Percentiles rank a stretch among this genome's conserved stretches.
These are phyloP conservation scores for Suhomyces wounanorum DNA, from an alignment of 1,139 yeast species.

Conservation along the genomic window DNA sequence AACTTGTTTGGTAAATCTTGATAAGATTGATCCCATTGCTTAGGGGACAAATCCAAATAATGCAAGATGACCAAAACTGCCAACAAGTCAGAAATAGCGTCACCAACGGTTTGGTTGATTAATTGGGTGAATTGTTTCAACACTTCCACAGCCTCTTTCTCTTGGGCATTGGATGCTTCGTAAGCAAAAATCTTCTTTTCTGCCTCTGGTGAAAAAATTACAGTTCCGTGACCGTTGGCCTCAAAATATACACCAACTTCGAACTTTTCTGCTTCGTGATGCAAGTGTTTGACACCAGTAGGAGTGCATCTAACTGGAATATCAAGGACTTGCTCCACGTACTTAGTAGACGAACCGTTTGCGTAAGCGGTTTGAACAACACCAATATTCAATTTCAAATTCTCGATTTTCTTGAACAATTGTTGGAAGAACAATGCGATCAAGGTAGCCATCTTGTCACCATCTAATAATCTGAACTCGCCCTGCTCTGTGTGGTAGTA, in stretches of 20 bases:
- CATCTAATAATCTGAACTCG: conserved; percentile 76
- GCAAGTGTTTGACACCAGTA: conserved; percentile 95
- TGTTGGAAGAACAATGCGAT: conserved; percentile 69
- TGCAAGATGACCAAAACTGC: conserved; percentile 69
- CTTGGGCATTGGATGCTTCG: conserved; percentile 21
- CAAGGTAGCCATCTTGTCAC: conserved; percentile 89
- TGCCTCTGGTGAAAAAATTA: conserved; percentile 68
- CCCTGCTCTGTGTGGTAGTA: conserved; percentile 58
- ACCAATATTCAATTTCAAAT: conserved; percentile 58
- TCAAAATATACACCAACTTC: conserved; percentile 95
- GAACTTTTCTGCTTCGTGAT: conserved; percentile 79
- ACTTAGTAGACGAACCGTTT: conserved; percentile 86
- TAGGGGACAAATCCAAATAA: conserved; percentile 56
- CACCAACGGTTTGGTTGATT: conserved; percentile 97
- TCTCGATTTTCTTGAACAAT: conserved; percentile 44
- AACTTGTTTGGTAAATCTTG: conserved; percentile 85
- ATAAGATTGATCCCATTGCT: conserved; percentile 76
- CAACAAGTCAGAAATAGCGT: conserved; percentile 87
- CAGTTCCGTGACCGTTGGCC: conserved; percentile 99
- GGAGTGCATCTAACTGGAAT: conserved; percentile 88
- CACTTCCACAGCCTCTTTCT: conserved; percentile 50
- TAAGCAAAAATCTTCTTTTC: conserved; percentile 36
- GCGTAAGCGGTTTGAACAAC: conserved; percentile 98
- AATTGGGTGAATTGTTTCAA: conserved; percentile 62
- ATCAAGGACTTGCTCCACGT: conserved; percentile 59